A percentile compares a stretch with the other conserved stretches of the same genome.
Conservation (phyloP, 2,329 filamentous ascomycete genomes). For the Diaporthe longicolla region DNA sequence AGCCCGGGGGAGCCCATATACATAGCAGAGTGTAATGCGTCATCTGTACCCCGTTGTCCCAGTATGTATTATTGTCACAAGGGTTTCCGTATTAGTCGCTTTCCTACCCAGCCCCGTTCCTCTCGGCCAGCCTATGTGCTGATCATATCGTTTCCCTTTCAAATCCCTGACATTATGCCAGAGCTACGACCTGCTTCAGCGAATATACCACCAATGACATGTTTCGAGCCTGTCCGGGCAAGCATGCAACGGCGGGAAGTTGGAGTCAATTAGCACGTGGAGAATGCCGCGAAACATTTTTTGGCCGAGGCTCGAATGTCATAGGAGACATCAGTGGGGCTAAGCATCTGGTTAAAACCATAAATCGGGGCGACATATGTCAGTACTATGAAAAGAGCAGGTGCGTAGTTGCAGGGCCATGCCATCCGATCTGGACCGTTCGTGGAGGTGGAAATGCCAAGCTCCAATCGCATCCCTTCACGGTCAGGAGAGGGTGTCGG, state of each 20-base stretch:
- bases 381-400: not conserved
- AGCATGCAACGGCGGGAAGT: constrained; percentile 9
- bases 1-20: not conserved
- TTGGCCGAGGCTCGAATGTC: not conserved
- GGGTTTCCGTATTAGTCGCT: not conserved
- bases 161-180: not conserved
- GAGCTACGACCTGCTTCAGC: not conserved
- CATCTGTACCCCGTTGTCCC: not conserved
- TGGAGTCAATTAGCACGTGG: constrained; percentile 11
- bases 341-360: not conserved
- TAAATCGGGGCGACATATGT: constrained; percentile 8
- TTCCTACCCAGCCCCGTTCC: not conserved
- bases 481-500: not conserved
- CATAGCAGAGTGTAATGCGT: constrained; percentile 10
- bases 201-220: constrained; percentile 15
- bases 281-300: not conserved
- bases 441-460: constrained; percentile 17
- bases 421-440: constrained; percentile 14
- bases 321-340: not conserved
- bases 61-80: not conserved
- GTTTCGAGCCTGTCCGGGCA: constrained; percentile 1
- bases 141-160: not conserved
- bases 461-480: constrained; percentile 21
- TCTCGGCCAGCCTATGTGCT: not conserved
- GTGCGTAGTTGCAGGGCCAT: not conserved